Conservation (phyloP, 352 stramenopile species). For the Phytophthora cactorum region DNA sequence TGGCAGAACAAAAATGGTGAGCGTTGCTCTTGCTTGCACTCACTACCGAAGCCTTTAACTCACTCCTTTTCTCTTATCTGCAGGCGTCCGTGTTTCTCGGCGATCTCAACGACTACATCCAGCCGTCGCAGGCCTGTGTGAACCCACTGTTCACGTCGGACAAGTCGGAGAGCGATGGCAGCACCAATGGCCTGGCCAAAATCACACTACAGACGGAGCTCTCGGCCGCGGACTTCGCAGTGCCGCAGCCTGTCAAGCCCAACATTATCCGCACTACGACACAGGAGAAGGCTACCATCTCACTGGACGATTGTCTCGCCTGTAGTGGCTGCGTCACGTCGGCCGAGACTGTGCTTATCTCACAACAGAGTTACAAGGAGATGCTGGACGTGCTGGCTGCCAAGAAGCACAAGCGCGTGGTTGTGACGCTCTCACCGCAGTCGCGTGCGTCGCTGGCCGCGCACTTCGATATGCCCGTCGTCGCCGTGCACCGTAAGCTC, state of each 20-base stretch:
- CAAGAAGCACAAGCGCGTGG: constrained; percentile 60
- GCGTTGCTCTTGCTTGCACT: not conserved
- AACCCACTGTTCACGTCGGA: constrained; percentile 92
- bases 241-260: constrained; percentile 53
- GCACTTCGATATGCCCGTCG: constrained; percentile 75
- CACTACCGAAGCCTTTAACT: not conserved
- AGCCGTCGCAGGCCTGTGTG: constrained; percentile 93
- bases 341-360: constrained; percentile 98
- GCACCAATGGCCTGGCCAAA: constrained; percentile 54
- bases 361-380: constrained; percentile 94
- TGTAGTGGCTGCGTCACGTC: constrained; percentile 98
- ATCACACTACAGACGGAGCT: constrained; percentile 85
- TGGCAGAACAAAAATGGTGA: constrained; percentile 29
- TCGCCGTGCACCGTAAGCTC: constrained; percentile 74
- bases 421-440: constrained; percentile 92
- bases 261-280: constrained; percentile 81
- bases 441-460: constrained; percentile 86
- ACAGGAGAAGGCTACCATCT: constrained; percentile 92
- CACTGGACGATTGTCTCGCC: constrained; percentile 96
- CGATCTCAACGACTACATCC: constrained; percentile 95
- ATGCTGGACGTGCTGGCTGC: constrained; percentile 71
- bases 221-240: constrained; percentile 56
- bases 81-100: constrained; percentile 93
- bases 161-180: constrained; percentile 6
- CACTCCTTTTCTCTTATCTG: not conserved